These are phyloP conservation scores for Plectosphaerella plurivora DNA, from an alignment of 2,329 filamentous ascomycete genomes.

Conservation along the genomic window DNA sequence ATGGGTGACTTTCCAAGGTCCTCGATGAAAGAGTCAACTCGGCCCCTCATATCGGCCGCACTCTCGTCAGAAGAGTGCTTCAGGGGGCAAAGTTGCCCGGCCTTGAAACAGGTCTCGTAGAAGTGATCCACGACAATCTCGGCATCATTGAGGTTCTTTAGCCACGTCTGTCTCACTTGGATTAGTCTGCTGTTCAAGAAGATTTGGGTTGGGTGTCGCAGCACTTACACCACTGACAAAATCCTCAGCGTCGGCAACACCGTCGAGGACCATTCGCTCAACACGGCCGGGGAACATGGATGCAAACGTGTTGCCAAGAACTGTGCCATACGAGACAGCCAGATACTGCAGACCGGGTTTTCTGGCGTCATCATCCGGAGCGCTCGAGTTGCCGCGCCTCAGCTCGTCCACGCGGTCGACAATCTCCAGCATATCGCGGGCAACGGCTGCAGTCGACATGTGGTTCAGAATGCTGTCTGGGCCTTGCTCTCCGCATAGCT, in stretches of 20 bases:
- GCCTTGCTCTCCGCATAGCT: conserved; percentile 20
- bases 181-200: neutral
- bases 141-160: conserved; percentile 29
- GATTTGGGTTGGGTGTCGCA: neutral
- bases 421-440: conserved; percentile 38
- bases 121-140: conserved; percentile 27
- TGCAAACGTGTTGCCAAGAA: conserved; percentile 23
- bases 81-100: conserved; percentile 20
- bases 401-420: conserved; percentile 34
- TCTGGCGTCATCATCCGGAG: neutral
- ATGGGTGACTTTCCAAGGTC: conserved; percentile 22
- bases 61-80: conserved; percentile 17
- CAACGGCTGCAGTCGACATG: conserved; percentile 32
- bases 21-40: conserved; percentile 24
- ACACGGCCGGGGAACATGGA: conserved; percentile 33
- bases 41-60: conserved; percentile 21
- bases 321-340: conserved; percentile 38
- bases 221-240: conserved; percentile 24
- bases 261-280: conserved; percentile 41
- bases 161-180: conserved; percentile 22
- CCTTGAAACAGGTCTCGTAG: conserved; percentile 28
- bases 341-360: conserved; percentile 36
- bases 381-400: neutral
- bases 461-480: conserved; percentile 24
- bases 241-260: conserved; percentile 29